A percentile compares a stretch with the other conserved stretches of the same genome.
These are phyloP conservation scores for Solanum ahanhuiri DNA, from an alignment of 257 asterid species.

Conservation along the genomic window DNA sequence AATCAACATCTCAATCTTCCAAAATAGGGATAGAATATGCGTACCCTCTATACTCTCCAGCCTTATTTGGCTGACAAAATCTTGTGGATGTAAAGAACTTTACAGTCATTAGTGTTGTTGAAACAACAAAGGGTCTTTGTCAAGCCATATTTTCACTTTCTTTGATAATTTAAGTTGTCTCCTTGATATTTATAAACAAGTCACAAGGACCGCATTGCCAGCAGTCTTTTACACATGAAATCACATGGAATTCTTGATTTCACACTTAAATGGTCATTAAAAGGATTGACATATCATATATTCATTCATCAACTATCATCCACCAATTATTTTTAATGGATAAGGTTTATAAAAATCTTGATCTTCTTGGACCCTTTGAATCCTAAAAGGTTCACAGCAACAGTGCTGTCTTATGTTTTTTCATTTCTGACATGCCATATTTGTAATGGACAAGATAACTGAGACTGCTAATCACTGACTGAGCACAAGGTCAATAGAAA, in stretches of 20 bases:
- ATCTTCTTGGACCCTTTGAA: not conserved
- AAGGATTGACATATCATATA: not conserved
- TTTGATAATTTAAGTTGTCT: not conserved
- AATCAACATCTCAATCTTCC: not conserved
- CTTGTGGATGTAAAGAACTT: not conserved
- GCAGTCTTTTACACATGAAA: not conserved
- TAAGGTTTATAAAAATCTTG: not conserved
- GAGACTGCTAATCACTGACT: not conserved
- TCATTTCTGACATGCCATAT: not conserved
- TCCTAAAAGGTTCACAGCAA: not conserved
- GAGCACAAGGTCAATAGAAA: not conserved
- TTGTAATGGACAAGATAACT: not conserved
- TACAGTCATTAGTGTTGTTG: not conserved
- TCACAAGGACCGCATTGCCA: not conserved
- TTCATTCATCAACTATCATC: not conserved
- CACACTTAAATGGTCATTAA: not conserved
- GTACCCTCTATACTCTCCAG: not conserved
- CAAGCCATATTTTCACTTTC: not conserved
- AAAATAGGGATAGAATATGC: not conserved
- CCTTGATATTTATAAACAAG: not conserved
- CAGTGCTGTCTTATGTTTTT: not conserved
- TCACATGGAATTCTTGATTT: not conserved
- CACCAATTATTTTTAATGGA: not conserved
- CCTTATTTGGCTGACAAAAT: not conserved
- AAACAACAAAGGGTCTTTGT: not conserved